Base-by-base conservation (phyloP, 192 early-diverging fungal genomes). In the Chytriomyces confervae region DNA sequence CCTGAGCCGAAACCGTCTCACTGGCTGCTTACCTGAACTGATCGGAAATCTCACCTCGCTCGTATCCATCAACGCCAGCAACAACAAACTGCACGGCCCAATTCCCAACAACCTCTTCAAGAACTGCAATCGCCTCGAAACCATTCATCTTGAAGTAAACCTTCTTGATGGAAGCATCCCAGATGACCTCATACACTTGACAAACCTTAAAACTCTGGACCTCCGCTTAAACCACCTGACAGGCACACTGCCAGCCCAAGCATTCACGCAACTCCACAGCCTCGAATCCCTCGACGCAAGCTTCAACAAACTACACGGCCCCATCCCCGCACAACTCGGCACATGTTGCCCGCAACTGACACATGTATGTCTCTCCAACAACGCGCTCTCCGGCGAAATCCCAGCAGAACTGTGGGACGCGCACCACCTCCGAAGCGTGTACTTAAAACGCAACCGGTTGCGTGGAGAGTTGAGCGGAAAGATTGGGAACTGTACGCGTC, bases 171-270 rank as follows among this genome's bases (percentile, higher is more conserved):
- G 66, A 1, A 8, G 10, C 45, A 45, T 69, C 13, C 66, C 66
- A 4, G 18, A 46, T 11, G 66, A 46, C 11, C 13, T 69, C 13
- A 20, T 11, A 13, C 8, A 46, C 3, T 45, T 50, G 23, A 43
- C 47, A 16, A 69, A 69, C 48, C 66, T 69, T n/a, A 46, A 69
- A 13, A 24, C 11, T 1, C 43, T 69, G 29, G 43, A 69, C 47
- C 23, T 69, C 8, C 8, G 7, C 10, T 48, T 8, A 13, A 69
- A 69, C 45, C 16, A 69, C 16, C 6, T 69, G 20, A 46, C 43
- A 8, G 66, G 66, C 23, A 20, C 20, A 20, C 2, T 69, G 5
- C 66, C 66, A n/a, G 7, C 20, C 18, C 43, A 50, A 24, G 36
- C 36, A 3, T 36, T 36, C 36, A 36, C 36, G 4, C 36, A 36